Conservation (phyloP, 495 filamentous ascomycete species). For the Xylaria scruposa region DNA sequence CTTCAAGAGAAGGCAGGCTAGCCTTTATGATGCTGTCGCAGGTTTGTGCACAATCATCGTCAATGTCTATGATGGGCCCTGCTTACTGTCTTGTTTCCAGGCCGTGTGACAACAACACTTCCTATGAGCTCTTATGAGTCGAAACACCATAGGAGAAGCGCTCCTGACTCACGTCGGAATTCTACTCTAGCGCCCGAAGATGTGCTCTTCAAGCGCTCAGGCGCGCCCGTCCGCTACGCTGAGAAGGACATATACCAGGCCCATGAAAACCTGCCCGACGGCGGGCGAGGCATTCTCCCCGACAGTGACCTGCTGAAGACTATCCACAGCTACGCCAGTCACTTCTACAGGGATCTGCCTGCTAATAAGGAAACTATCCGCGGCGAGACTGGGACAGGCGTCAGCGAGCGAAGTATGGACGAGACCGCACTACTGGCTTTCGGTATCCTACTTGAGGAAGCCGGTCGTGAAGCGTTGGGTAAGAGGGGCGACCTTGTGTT, state of each 20-base stretch:
- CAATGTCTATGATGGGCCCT: neutral
- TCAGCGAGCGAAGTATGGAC: conserved; percentile 71
- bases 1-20: conserved; percentile 47
- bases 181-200: conserved; percentile 72
- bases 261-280: conserved; percentile 52
- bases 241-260: conserved; percentile 77
- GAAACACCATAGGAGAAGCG: conserved; percentile 53
- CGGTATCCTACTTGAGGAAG: conserved; percentile 84
- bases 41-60: conserved; percentile 52
- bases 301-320: conserved; percentile 76
- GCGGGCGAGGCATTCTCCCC: conserved; percentile 59
- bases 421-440: conserved; percentile 83
- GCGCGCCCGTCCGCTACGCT: conserved; percentile 67
- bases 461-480: conserved; percentile 66
- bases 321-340: conserved; percentile 74
- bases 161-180: conserved; percentile 54
- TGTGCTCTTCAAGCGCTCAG: conserved; percentile 68
- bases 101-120: conserved; percentile 49
- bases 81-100: conserved; percentile 40
- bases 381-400: conserved; percentile 33
- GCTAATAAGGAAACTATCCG: conserved; percentile 37
- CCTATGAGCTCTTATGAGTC: conserved; percentile 24
- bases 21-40: conserved; percentile 81
- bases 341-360: conserved; percentile 66
- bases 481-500: conserved; percentile 77